phyloP scores from a whole-genome alignment of 352 stramenopile species.

The Saprolegnia parasitica region DNA sequence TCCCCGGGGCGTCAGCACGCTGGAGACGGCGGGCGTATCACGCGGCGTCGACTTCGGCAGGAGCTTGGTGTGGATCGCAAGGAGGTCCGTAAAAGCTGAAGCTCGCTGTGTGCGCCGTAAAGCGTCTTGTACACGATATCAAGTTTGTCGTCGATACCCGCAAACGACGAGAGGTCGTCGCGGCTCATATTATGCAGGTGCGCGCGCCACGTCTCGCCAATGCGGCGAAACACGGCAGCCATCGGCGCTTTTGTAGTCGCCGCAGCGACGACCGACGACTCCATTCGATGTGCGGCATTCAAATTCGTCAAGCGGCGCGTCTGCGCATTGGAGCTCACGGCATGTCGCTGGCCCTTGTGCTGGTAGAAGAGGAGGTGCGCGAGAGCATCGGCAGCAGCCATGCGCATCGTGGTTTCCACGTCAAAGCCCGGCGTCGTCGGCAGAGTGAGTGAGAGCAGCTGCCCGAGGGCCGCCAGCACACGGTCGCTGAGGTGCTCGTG shows the following conservation, averaged over 20 bases:
- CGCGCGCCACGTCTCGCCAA: constrained; percentile 8
- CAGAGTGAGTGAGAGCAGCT: not conserved
- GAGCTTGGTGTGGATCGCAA: constrained; percentile 15
- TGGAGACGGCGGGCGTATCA: not conserved
- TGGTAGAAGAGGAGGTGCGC: constrained; percentile 12
- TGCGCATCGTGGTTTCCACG: not conserved
- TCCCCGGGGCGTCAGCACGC: not conserved
- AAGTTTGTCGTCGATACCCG: constrained; percentile 15
- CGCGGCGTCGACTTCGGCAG: not conserved
- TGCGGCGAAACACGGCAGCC: constrained; percentile 1
- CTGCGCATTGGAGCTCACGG: not conserved
- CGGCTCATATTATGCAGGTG: constrained; percentile 18
- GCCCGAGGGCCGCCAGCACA: not conserved
- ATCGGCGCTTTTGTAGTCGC: not conserved
- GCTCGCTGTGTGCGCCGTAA: constrained; percentile 16
- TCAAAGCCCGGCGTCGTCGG: not conserved
- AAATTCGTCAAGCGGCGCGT: not conserved
- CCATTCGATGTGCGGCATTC: not conserved
- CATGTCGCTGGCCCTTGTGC: not conserved
- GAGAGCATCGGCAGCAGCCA: constrained; percentile 16
- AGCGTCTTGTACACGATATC: not conserved
- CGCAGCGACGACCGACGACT: not conserved
- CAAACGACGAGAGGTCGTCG: constrained; percentile 17
- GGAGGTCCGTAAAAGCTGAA: constrained; percentile 13
- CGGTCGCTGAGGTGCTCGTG: constrained; percentile 6